Conservation (phyloP, 805 yeast genomes). For the Pichia eremophila region DNA sequence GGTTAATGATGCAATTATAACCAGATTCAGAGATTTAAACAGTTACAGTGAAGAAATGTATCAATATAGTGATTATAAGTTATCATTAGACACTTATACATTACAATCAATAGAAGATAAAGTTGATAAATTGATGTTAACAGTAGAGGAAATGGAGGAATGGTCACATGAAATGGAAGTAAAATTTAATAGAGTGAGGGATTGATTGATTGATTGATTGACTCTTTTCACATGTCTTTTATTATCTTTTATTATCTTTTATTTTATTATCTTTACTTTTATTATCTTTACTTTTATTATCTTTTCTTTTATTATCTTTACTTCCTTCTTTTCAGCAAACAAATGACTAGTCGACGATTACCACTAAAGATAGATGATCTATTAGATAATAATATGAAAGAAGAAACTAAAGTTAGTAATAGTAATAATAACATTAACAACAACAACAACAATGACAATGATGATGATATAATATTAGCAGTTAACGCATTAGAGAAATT, state of each 20-base stretch:
- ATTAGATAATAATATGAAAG: neutral
- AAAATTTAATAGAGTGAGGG: neutral
- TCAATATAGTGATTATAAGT: neutral
- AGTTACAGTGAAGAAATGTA: too few species aligned
- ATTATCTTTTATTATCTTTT: too few species aligned
- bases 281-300: too few species aligned
- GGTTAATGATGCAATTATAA: too few species aligned
- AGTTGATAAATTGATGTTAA: neutral
- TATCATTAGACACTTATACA: neutral
- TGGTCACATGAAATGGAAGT: conserved; percentile 50
- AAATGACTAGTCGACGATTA: conserved; percentile 2
- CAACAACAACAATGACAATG: too few species aligned
- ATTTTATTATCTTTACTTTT: too few species aligned
- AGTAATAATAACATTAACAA: too few species aligned
- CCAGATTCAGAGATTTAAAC: too few species aligned
- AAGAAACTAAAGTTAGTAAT: neutral
- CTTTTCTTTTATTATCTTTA: too few species aligned
- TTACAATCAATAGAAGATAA: neutral
- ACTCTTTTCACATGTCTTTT: too few species aligned
- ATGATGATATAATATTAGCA: conserved; percentile 18
- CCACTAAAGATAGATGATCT: neutral
- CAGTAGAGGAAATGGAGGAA: conserved; percentile 41
- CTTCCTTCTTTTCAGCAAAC: too few species aligned
- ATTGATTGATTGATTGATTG: neutral
- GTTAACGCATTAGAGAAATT: conserved; percentile 25